Conservation (phyloP, 2,329 filamentous ascomycete genomes). For the Epichloe sp. region DNA sequence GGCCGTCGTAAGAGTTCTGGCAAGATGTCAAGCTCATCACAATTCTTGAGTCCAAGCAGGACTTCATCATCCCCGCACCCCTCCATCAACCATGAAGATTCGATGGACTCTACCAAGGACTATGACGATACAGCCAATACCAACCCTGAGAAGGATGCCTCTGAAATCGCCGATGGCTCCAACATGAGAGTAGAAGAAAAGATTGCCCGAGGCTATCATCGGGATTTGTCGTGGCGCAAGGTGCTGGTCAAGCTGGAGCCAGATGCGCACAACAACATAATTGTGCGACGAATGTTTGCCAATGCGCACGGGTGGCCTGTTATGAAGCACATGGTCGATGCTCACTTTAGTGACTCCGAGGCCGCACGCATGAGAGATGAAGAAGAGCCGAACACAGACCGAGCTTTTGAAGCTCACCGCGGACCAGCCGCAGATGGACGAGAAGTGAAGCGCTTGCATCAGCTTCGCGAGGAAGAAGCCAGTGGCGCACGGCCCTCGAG, state of each 20-base stretch:
- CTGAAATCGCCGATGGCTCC: conserved; percentile 39
- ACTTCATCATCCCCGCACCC: conserved; percentile 21
- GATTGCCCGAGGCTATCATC: conserved; percentile 90
- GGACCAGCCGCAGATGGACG: conserved; percentile 49
- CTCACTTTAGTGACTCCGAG: conserved; percentile 71
- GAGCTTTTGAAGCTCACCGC: conserved; percentile 47
- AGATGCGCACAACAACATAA: conserved; percentile 96
- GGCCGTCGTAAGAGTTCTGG: conserved; percentile 18
- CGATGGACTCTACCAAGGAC: conserved; percentile 30
- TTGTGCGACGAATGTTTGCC: conserved; percentile 89
- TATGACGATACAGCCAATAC: conserved; percentile 39
- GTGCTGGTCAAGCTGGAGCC: conserved; percentile 91
- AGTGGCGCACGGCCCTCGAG: conserved; percentile 14
- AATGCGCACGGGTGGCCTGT: conserved; percentile 98
- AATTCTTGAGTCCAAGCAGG: conserved; percentile 14
- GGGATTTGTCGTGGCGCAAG: conserved; percentile 86
- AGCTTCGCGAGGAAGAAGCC: conserved; percentile 7
- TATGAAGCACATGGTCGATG: conserved; percentile 84
- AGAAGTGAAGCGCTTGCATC: conserved; percentile 39
- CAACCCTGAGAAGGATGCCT: conserved; percentile 27
- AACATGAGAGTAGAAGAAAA: conserved; percentile 92
- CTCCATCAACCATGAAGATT: conserved; percentile 27
- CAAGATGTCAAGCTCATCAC: conserved; percentile 12
- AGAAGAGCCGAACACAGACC: conserved; percentile 52
- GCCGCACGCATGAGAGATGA: conserved; percentile 52